Evolutionary conservation across 2,329 filamentous ascomycete genomes (phyloP).

Genomic region (Aspergillus intermedius): DNA sequence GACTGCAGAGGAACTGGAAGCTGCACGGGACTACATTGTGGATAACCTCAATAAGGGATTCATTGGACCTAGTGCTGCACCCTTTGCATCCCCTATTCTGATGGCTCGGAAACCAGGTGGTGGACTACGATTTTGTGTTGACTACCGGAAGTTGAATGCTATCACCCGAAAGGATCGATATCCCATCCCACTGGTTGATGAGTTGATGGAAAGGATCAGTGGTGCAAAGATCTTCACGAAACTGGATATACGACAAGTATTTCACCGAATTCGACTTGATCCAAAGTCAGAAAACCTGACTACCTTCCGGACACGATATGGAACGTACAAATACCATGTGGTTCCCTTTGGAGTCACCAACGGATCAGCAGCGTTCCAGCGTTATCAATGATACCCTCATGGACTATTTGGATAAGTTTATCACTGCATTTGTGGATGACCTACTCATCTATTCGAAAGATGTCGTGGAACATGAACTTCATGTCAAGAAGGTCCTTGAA

Average conservation of each 20-base stretch:
- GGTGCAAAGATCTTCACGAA: slow-evolving; percentile 11
- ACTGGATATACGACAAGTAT: slow-evolving; percentile 13
- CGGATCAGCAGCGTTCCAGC: slow-evolving; percentile 5
- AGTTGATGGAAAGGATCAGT: slow-evolving; percentile 2
- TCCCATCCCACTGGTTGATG: background rate
- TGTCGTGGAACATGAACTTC: no score
- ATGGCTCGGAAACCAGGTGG: background rate
- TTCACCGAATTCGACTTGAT: background rate
- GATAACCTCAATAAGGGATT: background rate
- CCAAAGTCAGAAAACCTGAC: background rate
- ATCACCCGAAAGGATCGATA: background rate
- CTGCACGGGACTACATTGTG: background rate
- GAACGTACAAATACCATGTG: slow-evolving; percentile 1
- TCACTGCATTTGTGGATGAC: slow-evolving; percentile 4
- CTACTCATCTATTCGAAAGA: no score
- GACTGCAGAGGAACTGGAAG: background rate
- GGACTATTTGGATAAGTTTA: background rate
- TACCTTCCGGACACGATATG: slow-evolving; percentile 1
- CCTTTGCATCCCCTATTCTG: background rate
- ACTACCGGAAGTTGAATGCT: slow-evolving; percentile 14
- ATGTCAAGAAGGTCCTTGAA: no score
- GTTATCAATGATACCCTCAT: background rate
- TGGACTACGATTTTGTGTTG: slow-evolving; percentile 15
- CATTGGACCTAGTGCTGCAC: background rate
- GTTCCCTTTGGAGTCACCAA: slow-evolving; percentile 1